phyloP scores from a whole-genome alignment of 2,329 filamentous ascomycete species.

The Exophiala sp. region DNA sequence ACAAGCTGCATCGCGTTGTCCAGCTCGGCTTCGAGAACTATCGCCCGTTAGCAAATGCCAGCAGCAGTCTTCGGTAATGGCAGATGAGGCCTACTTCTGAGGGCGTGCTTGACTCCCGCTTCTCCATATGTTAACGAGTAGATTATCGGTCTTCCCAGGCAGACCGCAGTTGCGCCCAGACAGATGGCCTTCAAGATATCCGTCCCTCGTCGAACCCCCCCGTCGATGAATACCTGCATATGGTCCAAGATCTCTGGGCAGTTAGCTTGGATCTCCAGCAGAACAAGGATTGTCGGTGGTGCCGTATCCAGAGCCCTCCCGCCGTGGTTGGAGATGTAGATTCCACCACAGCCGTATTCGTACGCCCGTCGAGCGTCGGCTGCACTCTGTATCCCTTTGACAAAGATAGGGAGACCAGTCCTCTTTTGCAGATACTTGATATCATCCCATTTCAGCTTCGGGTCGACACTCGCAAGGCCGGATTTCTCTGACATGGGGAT shows the following conservation, averaged over 20 bases:
- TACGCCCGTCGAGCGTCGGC: conserved; percentile 50
- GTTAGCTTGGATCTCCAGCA: conserved; percentile 56
- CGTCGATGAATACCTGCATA: conserved; percentile 51
- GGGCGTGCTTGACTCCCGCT: conserved; percentile 48
- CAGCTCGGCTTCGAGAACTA: conserved; percentile 55
- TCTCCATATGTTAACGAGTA: conserved; percentile 51
- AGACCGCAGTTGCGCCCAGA: conserved; percentile 50
- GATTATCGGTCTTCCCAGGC: conserved; percentile 49
- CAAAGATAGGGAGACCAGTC: conserved; percentile 47
- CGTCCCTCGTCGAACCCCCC: conserved; percentile 49
- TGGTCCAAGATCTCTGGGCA: conserved; percentile 35
- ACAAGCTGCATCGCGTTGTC: conserved; percentile 62
- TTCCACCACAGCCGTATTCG: conserved; percentile 48
- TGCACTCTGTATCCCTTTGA: conserved; percentile 54
- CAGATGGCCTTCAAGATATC: conserved; percentile 52
- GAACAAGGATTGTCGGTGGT: conserved; percentile 48
- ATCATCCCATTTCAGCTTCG: conserved; percentile 49
- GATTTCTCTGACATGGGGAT: conserved; percentile 35
- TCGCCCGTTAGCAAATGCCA: neutral
- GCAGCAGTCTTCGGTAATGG: conserved; percentile 27
- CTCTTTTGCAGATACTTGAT: conserved; percentile 48
- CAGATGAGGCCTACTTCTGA: conserved; percentile 53
- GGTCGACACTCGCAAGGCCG: conserved; percentile 43
- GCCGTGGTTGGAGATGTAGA: conserved; percentile 55
- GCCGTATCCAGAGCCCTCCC: conserved; percentile 48